Conservation (phyloP, 805 yeast species). For the Wickerhamomyces bovis region DNA sequence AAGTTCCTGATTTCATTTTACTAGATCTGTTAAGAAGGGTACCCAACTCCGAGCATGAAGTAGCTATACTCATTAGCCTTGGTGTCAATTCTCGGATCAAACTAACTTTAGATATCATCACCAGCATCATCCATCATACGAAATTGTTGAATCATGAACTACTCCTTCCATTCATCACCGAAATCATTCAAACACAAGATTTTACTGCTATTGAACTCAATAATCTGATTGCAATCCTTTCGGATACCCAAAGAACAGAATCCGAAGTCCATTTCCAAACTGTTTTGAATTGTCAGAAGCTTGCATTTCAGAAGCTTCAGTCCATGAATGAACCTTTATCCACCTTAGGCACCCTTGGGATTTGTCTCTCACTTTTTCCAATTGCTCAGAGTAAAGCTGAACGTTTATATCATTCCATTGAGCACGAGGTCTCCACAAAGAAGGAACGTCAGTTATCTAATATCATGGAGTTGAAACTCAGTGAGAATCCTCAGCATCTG, state of each 20-base stretch:
- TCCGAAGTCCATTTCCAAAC: not conserved
- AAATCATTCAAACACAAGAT: conserved; percentile 1
- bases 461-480: not conserved
- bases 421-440: not conserved
- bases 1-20: conserved; percentile 34
- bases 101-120: not conserved
- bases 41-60: conserved; percentile 14
- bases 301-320: not conserved
- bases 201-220: conserved; percentile 6
- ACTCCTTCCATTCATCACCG: conserved; percentile 2
- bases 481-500: not conserved
- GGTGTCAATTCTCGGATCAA: not conserved
- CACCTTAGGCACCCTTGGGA: not conserved
- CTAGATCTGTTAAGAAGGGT: conserved; percentile 35
- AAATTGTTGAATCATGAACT: conserved; percentile 10
- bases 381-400: not conserved
- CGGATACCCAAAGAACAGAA: conserved; percentile 3
- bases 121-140: conserved; percentile 9
- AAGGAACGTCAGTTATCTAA: not conserved
- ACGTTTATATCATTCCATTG: not conserved
- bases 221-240: conserved; percentile 4
- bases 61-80: conserved; percentile 7
- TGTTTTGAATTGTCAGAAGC: not conserved
- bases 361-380: not conserved
- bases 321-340: not conserved